A percentile compares a stretch with the other conserved stretches of the same genome.
Evolutionary conservation across 2,329 filamentous ascomycete genomes (phyloP).

Genomic region (Penicillium aurantiogriseum): DNA sequence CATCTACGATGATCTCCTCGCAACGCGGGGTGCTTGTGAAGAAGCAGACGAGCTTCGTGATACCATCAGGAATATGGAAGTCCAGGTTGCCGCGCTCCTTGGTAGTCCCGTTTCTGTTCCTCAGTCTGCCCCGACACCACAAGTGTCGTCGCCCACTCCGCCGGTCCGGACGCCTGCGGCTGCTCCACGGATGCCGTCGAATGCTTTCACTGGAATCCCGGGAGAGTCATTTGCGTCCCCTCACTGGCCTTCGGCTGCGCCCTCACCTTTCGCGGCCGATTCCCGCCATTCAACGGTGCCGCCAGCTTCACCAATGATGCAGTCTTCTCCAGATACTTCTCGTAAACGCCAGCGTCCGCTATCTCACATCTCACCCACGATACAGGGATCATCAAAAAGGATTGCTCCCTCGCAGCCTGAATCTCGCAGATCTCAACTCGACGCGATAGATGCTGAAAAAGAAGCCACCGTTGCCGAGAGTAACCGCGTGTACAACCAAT

Average conservation of each 20-base stretch:
- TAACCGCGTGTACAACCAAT: slow-evolving; percentile 2
- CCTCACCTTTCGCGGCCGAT: slow-evolving; percentile 15
- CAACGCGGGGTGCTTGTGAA: slow-evolving; percentile 26
- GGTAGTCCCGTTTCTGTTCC: neutral
- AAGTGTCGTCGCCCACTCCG: neutral
- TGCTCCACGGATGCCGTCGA: neutral
- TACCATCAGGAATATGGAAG: slow-evolving; percentile 26
- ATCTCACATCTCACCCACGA: slow-evolving; percentile 9
- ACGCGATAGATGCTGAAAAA: slow-evolving; percentile 11
- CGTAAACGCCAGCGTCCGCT: slow-evolving; percentile 22
- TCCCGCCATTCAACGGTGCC: neutral
- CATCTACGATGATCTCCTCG: slow-evolving; percentile 32
- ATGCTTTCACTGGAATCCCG: neutral
- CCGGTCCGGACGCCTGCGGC: neutral
- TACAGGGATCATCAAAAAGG: slow-evolving; percentile 15
- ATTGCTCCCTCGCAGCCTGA: slow-evolving; percentile 5
- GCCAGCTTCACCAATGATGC: neutral
- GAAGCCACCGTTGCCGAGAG: slow-evolving; percentile 2
- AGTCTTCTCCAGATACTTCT: neutral
- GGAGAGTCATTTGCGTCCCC: slow-evolving; percentile 5
- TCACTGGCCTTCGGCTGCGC: slow-evolving; percentile 18
- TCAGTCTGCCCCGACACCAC: neutral
- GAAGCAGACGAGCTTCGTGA: slow-evolving; percentile 29
- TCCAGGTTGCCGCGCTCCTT: slow-evolving; percentile 23
- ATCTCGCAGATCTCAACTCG: slow-evolving; percentile 6